These are phyloP conservation scores for Dryadomyces quercus-mongolicae DNA, from an alignment of 2,329 filamentous ascomycete species.

Conservation along the genomic window DNA sequence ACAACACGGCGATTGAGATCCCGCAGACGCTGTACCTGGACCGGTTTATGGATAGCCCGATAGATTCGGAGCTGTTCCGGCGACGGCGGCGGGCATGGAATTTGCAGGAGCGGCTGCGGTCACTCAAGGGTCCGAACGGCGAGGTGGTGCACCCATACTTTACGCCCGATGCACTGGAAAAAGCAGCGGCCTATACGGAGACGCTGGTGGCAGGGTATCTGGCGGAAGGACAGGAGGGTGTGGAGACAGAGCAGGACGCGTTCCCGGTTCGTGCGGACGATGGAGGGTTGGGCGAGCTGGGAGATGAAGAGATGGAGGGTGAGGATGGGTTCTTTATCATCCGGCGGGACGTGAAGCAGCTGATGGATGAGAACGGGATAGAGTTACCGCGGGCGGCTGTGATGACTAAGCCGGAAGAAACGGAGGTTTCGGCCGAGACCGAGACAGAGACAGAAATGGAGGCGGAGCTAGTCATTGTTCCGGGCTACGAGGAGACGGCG, in stretches of 20 bases:
- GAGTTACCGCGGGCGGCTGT: background rate
- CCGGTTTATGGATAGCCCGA: constrained; percentile 64
- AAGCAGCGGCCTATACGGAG: constrained; percentile 5
- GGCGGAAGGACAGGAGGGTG: background rate
- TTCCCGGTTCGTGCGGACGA: background rate
- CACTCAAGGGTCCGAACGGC: constrained; percentile 32
- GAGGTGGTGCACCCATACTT: constrained; percentile 5
- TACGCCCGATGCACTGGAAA: background rate
- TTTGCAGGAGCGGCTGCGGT: constrained; percentile 51
- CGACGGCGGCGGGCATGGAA: constrained; percentile 62
- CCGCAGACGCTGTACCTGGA: constrained; percentile 76
- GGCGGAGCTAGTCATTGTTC: background rate
- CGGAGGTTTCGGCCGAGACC: background rate
- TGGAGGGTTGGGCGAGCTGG: too few species aligned
- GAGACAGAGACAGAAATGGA: background rate
- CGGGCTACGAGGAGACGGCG: background rate
- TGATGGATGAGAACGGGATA: constrained; percentile 23
- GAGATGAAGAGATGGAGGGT: background rate
- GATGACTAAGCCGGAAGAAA: too few species aligned
- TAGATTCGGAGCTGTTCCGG: constrained; percentile 47
- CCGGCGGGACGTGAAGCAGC: constrained; percentile 11
- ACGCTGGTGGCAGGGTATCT: background rate
- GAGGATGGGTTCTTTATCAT: constrained; percentile 10
- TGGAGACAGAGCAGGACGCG: constrained; percentile 1
- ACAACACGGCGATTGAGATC: constrained; percentile 66